These are phyloP conservation scores for Colletotrichum sublineola DNA, from an alignment of 2,329 filamentous ascomycete species.

Conservation along the genomic window DNA sequence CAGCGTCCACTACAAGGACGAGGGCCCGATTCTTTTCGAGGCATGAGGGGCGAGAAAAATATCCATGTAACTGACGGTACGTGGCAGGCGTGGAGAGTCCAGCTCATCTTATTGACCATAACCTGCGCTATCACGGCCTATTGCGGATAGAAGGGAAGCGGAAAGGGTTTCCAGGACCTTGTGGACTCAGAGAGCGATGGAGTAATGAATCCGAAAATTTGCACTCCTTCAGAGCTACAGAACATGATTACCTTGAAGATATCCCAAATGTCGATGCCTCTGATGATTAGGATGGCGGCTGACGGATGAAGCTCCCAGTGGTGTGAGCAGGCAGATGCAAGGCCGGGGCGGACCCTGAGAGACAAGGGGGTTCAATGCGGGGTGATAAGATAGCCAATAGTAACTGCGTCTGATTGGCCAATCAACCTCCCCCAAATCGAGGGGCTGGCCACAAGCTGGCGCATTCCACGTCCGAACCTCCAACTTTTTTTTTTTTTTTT, in stretches of 20 bases:
- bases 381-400: constrained; percentile 26
- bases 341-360: constrained; percentile 34
- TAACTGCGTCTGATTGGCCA: constrained; percentile 21
- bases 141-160: not conserved
- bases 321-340: constrained; percentile 17
- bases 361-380: constrained; percentile 29
- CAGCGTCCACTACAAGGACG: not conserved
- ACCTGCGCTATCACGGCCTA: not conserved
- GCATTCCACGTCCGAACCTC: constrained; percentile 30
- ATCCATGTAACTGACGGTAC: not conserved
- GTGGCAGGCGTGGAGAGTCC: not conserved
- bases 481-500: constrained; percentile 28
- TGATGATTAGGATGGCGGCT: constrained; percentile 6
- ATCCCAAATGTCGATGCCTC: not conserved
- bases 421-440: constrained; percentile 15
- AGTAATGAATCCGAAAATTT: not conserved
- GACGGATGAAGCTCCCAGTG: not conserved
- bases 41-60: constrained; percentile 1
- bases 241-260: too few species aligned
- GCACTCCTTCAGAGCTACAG: too few species aligned
- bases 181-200: not conserved
- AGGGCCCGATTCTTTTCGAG: constrained; percentile 10
- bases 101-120: not conserved
- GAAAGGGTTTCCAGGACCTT: not conserved
- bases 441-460: constrained; percentile 25